Evolutionary conservation across 257 asterid genomes (phyloP), one percentile per base, ranked within the genome.

Genomic region (Capsicum chinense): DNA sequence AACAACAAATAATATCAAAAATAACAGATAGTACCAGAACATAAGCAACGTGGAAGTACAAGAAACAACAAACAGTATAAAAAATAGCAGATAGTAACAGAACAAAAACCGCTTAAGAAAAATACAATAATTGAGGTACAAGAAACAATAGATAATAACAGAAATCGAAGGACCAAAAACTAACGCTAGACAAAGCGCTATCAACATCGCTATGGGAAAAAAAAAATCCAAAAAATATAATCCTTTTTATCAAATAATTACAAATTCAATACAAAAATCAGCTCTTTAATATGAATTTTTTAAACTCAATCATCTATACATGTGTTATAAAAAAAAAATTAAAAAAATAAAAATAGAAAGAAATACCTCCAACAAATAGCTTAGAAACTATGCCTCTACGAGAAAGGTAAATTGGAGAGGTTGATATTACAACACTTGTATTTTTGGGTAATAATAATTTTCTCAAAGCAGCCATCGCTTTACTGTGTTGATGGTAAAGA

Each of bases 341-440:
- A 26, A 26, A 26, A 73, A 73, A 80, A 21, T 39, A 10, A 0
- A 3, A 15, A 62, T 2, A 26, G 4, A 9, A 54, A 26, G 47
- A 83, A 57, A 47, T 82, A 95, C 99, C 99, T 90, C 95, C 99
- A 79, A 95, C 89, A 71, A 93, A 95, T 84, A 95, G 95, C 94
- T 93, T 95, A 73, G 97, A 91, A 74, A 97, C 94, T 73, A 95
- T 88, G 88, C 98, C 97, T 87, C 97, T 89, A 52, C 86, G 87
- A 63, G 93, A 88, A 85, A 90, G 85, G 71, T 86, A 84, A 87
- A 87, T 42, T 15, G 90, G 56, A 19, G 97, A 83, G 71, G 56
- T 84, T 37, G 67, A 13, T 59, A 17, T 71, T 68, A 50, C 33
- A 11, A 21, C 56, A 54, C 82, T 71, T 12, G 81, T 63, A 85